phyloP scores from a whole-genome alignment of 345 rosid species.

The Lepidium africanum region DNA sequence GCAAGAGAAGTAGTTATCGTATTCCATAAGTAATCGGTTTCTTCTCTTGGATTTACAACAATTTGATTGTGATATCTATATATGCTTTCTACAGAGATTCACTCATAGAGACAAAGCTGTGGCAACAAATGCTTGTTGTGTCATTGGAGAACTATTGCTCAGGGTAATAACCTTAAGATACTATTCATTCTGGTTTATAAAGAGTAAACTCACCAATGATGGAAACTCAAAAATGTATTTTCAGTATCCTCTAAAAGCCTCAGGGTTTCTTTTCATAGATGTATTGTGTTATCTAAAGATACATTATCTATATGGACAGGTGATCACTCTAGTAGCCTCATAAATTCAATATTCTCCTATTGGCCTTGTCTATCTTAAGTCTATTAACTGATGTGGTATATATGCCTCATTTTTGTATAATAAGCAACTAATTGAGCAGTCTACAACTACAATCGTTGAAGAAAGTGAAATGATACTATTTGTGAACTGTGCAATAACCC shows the following conservation, averaged over 20 bases:
- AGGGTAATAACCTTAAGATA: constrained; percentile 38
- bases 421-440: constrained; percentile 55
- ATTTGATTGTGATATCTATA: too few species aligned
- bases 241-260: constrained; percentile 76
- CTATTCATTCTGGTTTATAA: neutral
- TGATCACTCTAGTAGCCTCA: constrained; percentile 8
- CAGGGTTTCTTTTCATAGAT: constrained; percentile 63
- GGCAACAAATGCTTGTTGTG: constrained; percentile 99
- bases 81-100: too few species aligned
- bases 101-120: too few species aligned
- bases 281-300: constrained; percentile 26
- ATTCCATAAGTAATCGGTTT: too few species aligned
- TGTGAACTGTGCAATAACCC: constrained; percentile 82
- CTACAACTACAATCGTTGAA: neutral
- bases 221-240: neutral
- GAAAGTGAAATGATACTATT: neutral
- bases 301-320: constrained; percentile 53
- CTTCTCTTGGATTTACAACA: too few species aligned
- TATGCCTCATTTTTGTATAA: constrained; percentile 19
- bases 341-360: neutral
- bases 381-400: neutral
- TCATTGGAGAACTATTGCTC: constrained; percentile 63
- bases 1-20: too few species aligned
- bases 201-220: constrained; percentile 3
- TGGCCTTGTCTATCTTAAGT: neutral